phyloP scores from a whole-genome alignment of 257 asterid species.

The Sherardia arvensis region DNA sequence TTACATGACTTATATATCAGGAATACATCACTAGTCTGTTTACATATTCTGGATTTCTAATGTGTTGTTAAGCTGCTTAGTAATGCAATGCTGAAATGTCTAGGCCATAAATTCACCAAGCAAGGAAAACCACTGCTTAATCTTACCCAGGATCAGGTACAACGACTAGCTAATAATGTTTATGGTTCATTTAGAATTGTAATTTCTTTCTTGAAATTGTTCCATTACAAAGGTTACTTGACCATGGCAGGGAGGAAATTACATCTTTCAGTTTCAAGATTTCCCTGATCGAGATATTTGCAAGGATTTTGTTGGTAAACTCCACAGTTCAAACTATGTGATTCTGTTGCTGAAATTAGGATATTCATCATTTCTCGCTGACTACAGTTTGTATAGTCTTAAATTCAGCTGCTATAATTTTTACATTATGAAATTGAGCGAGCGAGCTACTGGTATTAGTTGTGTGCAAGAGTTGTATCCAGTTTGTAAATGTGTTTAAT shows the following conservation, averaged over 20 bases:
- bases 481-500: neutral
- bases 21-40: neutral
- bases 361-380: neutral
- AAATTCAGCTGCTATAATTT: neutral
- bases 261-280: constrained; percentile 67
- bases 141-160: constrained; percentile 65
- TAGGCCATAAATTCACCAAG: constrained; percentile 77
- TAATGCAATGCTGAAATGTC: constrained; percentile 2
- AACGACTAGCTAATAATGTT: constrained; percentile 5
- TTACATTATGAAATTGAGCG: no score
- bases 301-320: constrained; percentile 80
- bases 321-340: constrained; percentile 4
- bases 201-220: constrained; percentile 6
- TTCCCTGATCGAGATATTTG: constrained; percentile 86
- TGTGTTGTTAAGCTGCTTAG: neutral
- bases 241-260: constrained; percentile 54
- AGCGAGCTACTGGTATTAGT: neutral
- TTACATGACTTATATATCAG: no score
- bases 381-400: neutral
- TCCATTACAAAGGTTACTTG: constrained; percentile 11
- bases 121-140: constrained; percentile 74
- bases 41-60: neutral
- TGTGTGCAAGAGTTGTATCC: neutral
- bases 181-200: neutral
- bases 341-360: neutral